Evolutionary conservation across 768 basidiomycete species (phyloP), one percentile per base, ranked within the genome.

Genomic region (Boletus tylopilopsis): DNA sequence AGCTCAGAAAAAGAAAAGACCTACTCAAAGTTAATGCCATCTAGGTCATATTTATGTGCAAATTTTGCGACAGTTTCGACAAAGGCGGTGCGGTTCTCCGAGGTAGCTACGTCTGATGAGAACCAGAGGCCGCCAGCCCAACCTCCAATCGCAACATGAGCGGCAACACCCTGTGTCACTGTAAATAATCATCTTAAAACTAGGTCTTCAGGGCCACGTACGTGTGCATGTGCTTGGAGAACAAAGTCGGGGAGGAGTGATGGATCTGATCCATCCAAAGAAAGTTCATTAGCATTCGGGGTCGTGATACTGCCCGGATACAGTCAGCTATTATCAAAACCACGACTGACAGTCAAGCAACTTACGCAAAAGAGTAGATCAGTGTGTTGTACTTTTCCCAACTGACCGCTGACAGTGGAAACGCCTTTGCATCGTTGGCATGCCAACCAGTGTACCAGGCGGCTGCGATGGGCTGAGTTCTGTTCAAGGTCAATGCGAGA

Each of bases 361-460:
- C 74, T 66, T 56, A 73, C 75, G 81, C 86, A 53, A 88, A 89
- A 0, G 86, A 73, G 64, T 86, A 88, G 13, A 77, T 80, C 39
- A 86, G 48, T 15, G 80, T 74, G 18, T 79, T 86, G 63, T 87
- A 89, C 67, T 85, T 86, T 19, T 69, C 67, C 87, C 87, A 89
- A 53, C 72, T 77, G 52, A 88, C 64, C 13, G 71, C 68, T 5
- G 73, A 70, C 13, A 84, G 68, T 6, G 84, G 73, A 56, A 81
- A 82, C 0, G 72, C 71, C 15, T 67, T 58, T 5, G 64, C 64
- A 16, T 13, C 29, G 29, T 13, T 30, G 11, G 77, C 73, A 61
- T 87, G 44, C 24, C 25, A 45, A 4, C 34, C 30, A 8, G 46
- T n/a, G n/a, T 78, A 87, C 84, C 84, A 89, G 10, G 78, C 73